Conservation (phyloP, 1,139 yeast genomes). For the Yamadazyma atmosphaerica region DNA sequence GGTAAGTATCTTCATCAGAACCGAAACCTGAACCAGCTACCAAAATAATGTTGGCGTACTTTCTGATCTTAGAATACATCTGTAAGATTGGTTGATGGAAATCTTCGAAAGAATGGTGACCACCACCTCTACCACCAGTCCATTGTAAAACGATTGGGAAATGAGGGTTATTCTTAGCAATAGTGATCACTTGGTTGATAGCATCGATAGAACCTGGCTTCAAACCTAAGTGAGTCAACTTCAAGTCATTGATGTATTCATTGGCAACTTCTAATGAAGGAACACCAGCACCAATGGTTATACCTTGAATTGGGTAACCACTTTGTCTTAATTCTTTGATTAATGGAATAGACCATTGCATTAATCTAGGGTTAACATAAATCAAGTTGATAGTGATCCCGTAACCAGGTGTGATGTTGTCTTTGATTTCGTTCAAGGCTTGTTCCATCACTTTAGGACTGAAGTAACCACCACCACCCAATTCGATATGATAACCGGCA, state of each 20-base stretch:
- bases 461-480: slow-evolving; percentile 99
- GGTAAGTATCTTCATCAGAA: slow-evolving; percentile 93
- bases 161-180: slow-evolving; percentile 92
- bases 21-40: slow-evolving; percentile 99
- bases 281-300: slow-evolving; percentile 99
- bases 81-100: slow-evolving; percentile 97
- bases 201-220: slow-evolving; percentile 98
- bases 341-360: slow-evolving; percentile 98
- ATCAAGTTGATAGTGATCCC: slow-evolving; percentile 91
- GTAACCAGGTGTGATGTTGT: slow-evolving; percentile 72
- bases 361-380: slow-evolving; percentile 95
- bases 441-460: slow-evolving; percentile 64
- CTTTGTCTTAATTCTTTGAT: slow-evolving; percentile 82
- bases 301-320: slow-evolving; percentile 94
- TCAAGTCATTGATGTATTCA: slow-evolving; percentile 90
- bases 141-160: slow-evolving; percentile 98
- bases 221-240: slow-evolving; percentile 90
- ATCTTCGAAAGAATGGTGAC: slow-evolving; percentile 98
- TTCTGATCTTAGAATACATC: slow-evolving; percentile 94
- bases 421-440: slow-evolving; percentile 73
- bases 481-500: slow-evolving; percentile 96
- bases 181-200: slow-evolving; percentile 78
- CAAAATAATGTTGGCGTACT: slow-evolving; percentile 81
- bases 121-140: slow-evolving; percentile 99
- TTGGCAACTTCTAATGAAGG: slow-evolving; percentile 97